phyloP scores from a whole-genome alignment of 1,284 basidiomycete genomes.

The Papiliotrema fonsecae region DNA sequence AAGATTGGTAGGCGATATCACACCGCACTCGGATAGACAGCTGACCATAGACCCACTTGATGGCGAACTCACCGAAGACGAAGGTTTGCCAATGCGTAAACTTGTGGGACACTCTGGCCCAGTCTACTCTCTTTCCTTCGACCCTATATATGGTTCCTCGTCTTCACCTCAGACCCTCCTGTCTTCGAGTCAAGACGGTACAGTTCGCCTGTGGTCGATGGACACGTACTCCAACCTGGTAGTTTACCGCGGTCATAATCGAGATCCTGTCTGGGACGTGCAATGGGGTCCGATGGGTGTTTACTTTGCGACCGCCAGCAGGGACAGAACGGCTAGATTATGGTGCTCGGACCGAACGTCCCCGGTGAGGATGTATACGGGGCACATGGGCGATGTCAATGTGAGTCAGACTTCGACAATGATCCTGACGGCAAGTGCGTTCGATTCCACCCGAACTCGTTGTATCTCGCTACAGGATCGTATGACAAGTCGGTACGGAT shows the following conservation, averaged over 20 bases:
- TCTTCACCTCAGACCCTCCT: conserved; percentile 80
- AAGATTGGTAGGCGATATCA: conserved; percentile 60
- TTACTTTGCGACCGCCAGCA: conserved; percentile 94
- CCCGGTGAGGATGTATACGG: conserved; percentile 87
- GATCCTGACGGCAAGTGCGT: conserved; percentile 63
- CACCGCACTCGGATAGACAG: not conserved
- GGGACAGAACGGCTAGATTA: conserved; percentile 89
- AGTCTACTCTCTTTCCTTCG: conserved; percentile 91
- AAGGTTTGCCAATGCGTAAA: conserved; percentile 77
- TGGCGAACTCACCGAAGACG: conserved; percentile 57
- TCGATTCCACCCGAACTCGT: conserved; percentile 92
- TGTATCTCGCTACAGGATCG: conserved; percentile 96
- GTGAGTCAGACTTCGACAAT: conserved; percentile 50
- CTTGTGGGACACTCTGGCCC: conserved; percentile 95
- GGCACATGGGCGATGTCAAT: conserved; percentile 95
- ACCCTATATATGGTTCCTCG: conserved; percentile 82
- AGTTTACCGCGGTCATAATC: conserved; percentile 83
- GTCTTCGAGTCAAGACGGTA: conserved; percentile 90
- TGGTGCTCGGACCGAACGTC: conserved; percentile 92
- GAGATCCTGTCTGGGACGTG: conserved; percentile 97
- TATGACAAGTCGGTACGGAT: conserved; percentile 91
- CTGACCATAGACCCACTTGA: conserved; percentile 24
- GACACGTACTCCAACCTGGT: conserved; percentile 92
- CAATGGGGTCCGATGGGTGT: conserved; percentile 97
- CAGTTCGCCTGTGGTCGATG: conserved; percentile 88